A percentile compares a stretch with the other conserved stretches of the same genome.
These are phyloP conservation scores for Baudoinia panamericana DNA, from an alignment of 495 filamentous ascomycete genomes.

Conservation along the genomic window DNA sequence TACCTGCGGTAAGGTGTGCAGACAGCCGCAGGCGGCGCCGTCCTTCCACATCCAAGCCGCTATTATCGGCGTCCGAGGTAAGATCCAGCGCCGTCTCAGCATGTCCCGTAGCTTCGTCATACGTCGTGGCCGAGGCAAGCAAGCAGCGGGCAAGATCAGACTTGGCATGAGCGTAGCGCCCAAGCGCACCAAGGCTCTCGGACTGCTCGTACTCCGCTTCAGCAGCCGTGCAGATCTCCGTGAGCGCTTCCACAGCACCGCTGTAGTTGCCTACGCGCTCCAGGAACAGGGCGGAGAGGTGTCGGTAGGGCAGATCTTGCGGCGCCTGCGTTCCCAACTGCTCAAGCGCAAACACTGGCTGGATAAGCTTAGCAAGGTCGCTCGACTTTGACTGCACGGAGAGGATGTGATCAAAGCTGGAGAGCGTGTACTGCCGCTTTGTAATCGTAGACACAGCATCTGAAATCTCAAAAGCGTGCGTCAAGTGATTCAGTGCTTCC, in stretches of 20 bases:
- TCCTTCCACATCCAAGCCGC: conserved; percentile 38
- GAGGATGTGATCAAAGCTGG: conserved; percentile 65
- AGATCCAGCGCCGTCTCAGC: conserved; percentile 33
- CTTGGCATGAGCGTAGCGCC: conserved; percentile 69
- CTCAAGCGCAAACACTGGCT: conserved; percentile 75
- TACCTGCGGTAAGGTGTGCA: conserved; percentile 72
- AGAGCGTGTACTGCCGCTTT: conserved; percentile 62
- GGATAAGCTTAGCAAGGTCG: conserved; percentile 49
- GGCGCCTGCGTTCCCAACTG: conserved; percentile 61
- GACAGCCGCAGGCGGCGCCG: conserved; percentile 59
- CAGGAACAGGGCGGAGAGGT: conserved; percentile 66
- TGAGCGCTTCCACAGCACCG: conserved; percentile 52
- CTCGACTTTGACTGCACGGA: conserved; percentile 40
- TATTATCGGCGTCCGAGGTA: conserved; percentile 36
- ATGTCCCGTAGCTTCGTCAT: conserved; percentile 50
- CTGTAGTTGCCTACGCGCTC: conserved; percentile 60
- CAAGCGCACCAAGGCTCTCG: conserved; percentile 59
- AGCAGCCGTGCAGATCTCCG: conserved; percentile 48
- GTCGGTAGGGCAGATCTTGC: conserved; percentile 52
- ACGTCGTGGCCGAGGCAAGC: conserved; percentile 53
- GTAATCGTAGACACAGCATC: conserved; percentile 55
- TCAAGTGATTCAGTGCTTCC: conserved; percentile 73
- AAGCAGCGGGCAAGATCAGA: conserved; percentile 70
- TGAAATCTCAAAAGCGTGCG: conserved; percentile 90
- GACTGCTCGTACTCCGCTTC: conserved; percentile 74